Evolutionary conservation across 1,284 basidiomycete species (phyloP), one percentile per base, ranked within the genome.

Genomic region (Ustilago tritici): DNA sequence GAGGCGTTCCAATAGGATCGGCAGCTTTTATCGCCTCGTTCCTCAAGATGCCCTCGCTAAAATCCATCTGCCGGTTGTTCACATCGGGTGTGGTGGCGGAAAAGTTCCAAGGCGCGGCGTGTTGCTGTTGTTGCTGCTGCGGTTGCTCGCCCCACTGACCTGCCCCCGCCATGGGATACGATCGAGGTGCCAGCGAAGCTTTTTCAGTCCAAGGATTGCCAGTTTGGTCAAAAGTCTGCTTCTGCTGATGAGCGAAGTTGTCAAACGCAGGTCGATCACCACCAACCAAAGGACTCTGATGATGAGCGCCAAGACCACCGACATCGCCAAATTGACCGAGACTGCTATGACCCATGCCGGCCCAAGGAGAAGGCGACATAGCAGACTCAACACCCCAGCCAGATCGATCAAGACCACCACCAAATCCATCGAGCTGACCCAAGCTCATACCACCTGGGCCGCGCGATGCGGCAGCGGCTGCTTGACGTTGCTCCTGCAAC

Each of bases 401-500:
- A 12, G 64, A 57, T n/a, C 76, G 38, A 34, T 64, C 76, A 0
- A 71, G 56, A 11, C 69, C 68, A 28, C 58, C 65, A 34, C 65
- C 65, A 19, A 77, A 77, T 23, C 41, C 55, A 32, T 75, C 75
- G 38, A 66, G 62, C 54, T 74, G 75, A 14, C 68, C 75, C n/a
- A 75, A 61, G 28, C 63, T 57, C 56, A 78, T 65, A 17, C 65
- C 64, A 6, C 61, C 66, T 1, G 57, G 71, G 15, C 68, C 75
- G 28, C 78, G 75, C 53, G 58, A 56, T 23, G 65, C 68, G n/a
- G 70, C 58, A 41, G 71, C 78, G 11, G 74, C 78, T 17, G 75
- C 74, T 11, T 76, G 76, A 54, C 73, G 69, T 55, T 81, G 80
- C 41, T 82, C 78, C 36, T 80, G 72, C 56, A 82, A 9, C 56